Base-by-base conservation (phyloP, 2,329 filamentous ascomycete genomes). In the Parascedosporium putredinis region DNA sequence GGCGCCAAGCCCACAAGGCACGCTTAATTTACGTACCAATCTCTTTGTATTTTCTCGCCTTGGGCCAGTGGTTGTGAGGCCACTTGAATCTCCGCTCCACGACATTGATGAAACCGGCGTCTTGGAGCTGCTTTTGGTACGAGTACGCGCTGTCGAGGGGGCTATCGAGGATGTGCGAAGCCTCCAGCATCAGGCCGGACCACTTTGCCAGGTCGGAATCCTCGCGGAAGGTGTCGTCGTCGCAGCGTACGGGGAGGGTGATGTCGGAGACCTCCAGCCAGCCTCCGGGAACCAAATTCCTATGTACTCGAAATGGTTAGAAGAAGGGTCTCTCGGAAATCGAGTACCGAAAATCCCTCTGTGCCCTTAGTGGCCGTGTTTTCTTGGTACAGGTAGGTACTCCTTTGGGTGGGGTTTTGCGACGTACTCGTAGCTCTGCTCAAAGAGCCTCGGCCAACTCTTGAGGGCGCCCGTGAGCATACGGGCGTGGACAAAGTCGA, bases 101-200 rank as follows among this genome's bases (percentile, higher is more conserved):
- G 0, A 81, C 70, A 49, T 78, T 69, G 44, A 67, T 62, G 53
- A 81, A 81, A 0, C 78, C 78, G 0, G 70, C 74, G 10, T 73
- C 71, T 3, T 64, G 60, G 56, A 80, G 65, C 49, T 70, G 67
- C 42, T 62, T 55, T 44, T 59, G 60, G 44, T 65, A 66, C 0
- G 51, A 44, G 0, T 56, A 56, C 0, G 60, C 62, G 23, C 60
- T 63, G 24, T 60, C 55, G 9, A 60, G 56, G 1, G 59, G 55
- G 2, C 66, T 61, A 1, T 61, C 59, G 9, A 67, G 53, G 2
- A 59, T 57, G 2, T 45, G 52, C 3, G 61, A 61, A 3, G 61
- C 58, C 42, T 67, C 55, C 0, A 64, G 51, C 44, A 68, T 62
- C 1, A 58, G 44, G 20, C 54, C 45, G 0, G 58, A 60, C 58